These are phyloP conservation scores for Cryphonectria parasitica DNA, from an alignment of 2,329 filamentous ascomycete species.

Conservation along the genomic window DNA sequence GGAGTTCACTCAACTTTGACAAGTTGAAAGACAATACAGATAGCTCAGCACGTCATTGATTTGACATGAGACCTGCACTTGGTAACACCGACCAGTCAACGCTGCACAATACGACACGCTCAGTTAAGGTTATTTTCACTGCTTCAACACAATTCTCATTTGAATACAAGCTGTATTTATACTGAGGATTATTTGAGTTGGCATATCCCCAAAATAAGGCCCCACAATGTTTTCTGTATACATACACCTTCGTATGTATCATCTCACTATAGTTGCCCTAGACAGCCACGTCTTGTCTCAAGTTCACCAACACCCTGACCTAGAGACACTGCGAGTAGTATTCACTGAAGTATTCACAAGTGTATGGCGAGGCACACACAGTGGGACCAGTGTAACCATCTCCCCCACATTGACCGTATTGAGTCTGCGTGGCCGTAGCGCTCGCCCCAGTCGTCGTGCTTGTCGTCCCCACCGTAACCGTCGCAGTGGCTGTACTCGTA, in stretches of 20 bases:
- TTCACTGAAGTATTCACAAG: slow-evolving; percentile 47
- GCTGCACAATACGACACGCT: too few species aligned
- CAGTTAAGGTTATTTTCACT: too few species aligned
- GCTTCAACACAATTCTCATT: too few species aligned
- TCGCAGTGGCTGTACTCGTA: slow-evolving; percentile 7
- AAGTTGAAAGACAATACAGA: too few species aligned
- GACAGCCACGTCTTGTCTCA: neutral
- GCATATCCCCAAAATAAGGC: too few species aligned
- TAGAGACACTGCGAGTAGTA: slow-evolving; percentile 37
- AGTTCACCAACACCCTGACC: neutral
- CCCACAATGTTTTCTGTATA: neutral
- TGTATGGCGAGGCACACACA: slow-evolving; percentile 47
- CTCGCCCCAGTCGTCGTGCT: slow-evolving; percentile 20
- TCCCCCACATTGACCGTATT: slow-evolving; percentile 29
- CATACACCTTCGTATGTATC: too few species aligned
- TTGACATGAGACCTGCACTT: too few species aligned
- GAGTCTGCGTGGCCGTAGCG: slow-evolving; percentile 10
- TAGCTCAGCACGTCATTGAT: too few species aligned
- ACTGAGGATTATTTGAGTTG: too few species aligned
- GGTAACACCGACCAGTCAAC: too few species aligned
- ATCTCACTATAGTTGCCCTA: neutral
- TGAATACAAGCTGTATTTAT: too few species aligned
- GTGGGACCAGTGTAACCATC: slow-evolving; percentile 34
- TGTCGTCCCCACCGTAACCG: slow-evolving; percentile 7
- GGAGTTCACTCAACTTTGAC: too few species aligned